A percentile compares a stretch with the other conserved stretches of the same genome.
phyloP scores from a whole-genome alignment of 2,329 filamentous ascomycete genomes.

The Trichoderma breve region DNA sequence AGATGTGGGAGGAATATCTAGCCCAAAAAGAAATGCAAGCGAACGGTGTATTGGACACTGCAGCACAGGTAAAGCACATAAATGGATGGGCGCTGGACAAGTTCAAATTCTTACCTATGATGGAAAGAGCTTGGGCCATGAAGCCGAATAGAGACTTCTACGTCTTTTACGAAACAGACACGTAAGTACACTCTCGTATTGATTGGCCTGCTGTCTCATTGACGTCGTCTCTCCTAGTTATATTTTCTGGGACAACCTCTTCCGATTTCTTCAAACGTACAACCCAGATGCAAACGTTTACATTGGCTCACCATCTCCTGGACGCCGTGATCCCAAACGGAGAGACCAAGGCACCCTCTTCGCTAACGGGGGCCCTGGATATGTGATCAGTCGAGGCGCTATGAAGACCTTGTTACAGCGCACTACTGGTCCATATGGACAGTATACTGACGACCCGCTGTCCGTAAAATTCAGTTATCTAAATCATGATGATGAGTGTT shows the following conservation, averaged over 20 bases:
- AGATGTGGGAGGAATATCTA: constrained; percentile 34
- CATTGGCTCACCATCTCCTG: constrained; percentile 48
- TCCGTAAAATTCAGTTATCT: constrained; percentile 6
- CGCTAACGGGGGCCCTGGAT: constrained; percentile 49
- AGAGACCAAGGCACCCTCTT: constrained; percentile 40
- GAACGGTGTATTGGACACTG: constrained; percentile 34
- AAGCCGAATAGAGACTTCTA: constrained; percentile 52
- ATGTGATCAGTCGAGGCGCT: constrained; percentile 45
- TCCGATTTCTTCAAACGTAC: constrained; percentile 51
- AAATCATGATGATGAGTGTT: constrained; percentile 44
- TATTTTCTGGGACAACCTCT: constrained; percentile 39
- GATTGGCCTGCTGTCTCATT: neutral
- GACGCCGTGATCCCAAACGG: constrained; percentile 32
- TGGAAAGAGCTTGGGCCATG: constrained; percentile 48
- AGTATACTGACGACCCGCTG: constrained; percentile 2
- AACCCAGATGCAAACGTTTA: constrained; percentile 45
- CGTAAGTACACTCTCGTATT: constrained; percentile 34
- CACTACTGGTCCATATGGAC: constrained; percentile 11
- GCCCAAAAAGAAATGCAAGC: constrained; percentile 38
- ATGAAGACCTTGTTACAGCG: constrained; percentile 41
- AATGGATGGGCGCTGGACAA: constrained; percentile 54
- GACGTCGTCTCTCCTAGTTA: constrained; percentile 5
- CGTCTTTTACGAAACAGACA: constrained; percentile 57
- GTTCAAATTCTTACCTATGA: constrained; percentile 57
- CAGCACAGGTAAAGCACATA: constrained; percentile 32